Evolutionary conservation across 2,329 filamentous ascomycete genomes (phyloP), one percentile per base, ranked within the genome.

Genomic region (Pestalotiopsis fici): DNA sequence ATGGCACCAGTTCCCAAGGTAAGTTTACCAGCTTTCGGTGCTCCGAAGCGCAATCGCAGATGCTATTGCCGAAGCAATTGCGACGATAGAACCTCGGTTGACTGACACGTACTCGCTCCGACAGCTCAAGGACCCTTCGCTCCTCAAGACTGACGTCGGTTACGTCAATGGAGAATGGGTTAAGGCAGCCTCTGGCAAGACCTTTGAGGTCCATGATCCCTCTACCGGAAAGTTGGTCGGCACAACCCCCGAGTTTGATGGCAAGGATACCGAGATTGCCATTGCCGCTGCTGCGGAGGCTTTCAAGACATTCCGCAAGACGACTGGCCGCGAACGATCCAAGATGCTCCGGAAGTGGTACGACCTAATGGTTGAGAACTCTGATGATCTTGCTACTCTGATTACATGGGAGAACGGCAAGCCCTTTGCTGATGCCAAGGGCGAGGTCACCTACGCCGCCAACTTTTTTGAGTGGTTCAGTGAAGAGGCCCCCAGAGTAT

Each of bases 111-210:
- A 18, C 13, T 7, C 70, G 37, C 12, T 5, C 25, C 23, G 5
- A 59, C 65, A 94, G 91, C 88, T 95, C 75, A 93, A 90, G 76
- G 93, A 95, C 73, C 88, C 88, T 43, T 93, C 91, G 27, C 87
- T 99, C 68, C 88, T 98, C 75, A 98, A 97, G 83, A 89, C 91
- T 73, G 88, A 95, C 77, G 87, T 89, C 68, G 88, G 90, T 75
- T 98, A 95, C 77, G 90, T 98, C 76, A 95, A 99, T 78, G 96
- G 96, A 75, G 88, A 97, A 87, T 99, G 95, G 93, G 88, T 97
- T 69, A 86, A 87, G 73, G 93, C 95, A 73, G 88, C 90, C 76
- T 97, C 94, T 0, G 93, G 94, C 77, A 90, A 97, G 87, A 97
- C 94, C 59, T 99, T 98, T 79, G 91, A 96, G 78, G 93, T 98